Conservation (phyloP, 805 yeast genomes). For the Ogataea pini region DNA sequence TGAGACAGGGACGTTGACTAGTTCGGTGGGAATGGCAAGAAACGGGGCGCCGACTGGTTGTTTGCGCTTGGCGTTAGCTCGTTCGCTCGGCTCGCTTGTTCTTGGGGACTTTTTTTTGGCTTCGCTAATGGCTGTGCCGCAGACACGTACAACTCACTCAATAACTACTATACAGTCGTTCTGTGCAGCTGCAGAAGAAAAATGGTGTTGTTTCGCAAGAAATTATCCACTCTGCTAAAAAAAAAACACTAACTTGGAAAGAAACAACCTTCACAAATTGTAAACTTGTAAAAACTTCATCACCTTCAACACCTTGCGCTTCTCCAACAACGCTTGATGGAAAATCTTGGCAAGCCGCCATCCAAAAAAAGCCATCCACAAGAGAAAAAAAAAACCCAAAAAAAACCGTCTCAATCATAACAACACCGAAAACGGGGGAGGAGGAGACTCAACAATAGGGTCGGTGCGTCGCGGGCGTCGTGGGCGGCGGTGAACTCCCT, state of each 20-base stretch:
- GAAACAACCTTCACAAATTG: constrained; percentile 7
- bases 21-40: background rate
- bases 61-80: background rate
- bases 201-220: background rate
- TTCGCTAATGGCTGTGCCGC: constrained; percentile 5
- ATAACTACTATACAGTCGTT: background rate
- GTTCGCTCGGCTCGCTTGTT: background rate
- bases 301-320: constrained; percentile 10
- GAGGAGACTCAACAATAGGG: constrained; percentile 1
- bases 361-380: constrained; percentile 8
- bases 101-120: background rate
- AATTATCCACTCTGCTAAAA: background rate
- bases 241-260: constrained; percentile 1
- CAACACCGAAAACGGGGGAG: constrained; percentile 7
- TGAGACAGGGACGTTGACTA: background rate
- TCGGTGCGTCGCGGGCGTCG: constrained; percentile 3
- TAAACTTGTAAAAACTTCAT: constrained; percentile 6
- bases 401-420: constrained; percentile 5
- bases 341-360: constrained; percentile 15
- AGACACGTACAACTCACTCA: constrained; percentile 6
- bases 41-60: background rate
- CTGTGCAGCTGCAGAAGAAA: constrained; percentile 1
- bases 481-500: constrained; percentile 1
- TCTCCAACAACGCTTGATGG: constrained; percentile 10
- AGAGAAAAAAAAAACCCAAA: background rate